These are phyloP conservation scores for Diaporthe helianthi DNA, from an alignment of 2,329 filamentous ascomycete genomes.

Conservation along the genomic window DNA sequence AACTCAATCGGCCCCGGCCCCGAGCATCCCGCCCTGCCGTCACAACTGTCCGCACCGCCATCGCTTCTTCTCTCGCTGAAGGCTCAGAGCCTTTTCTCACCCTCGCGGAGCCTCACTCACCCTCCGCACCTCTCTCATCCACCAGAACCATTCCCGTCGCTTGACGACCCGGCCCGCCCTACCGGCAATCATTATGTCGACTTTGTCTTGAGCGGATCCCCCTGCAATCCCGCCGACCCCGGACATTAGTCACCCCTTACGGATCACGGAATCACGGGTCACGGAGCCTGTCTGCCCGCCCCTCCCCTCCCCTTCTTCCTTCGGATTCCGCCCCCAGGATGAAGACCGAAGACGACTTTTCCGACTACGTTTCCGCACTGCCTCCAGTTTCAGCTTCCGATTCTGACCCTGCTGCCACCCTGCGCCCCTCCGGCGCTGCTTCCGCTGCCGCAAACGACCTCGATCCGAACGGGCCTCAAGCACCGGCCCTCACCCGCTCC, in stretches of 20 bases:
- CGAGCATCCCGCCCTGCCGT: neutral
- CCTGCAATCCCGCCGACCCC: conserved; percentile 25
- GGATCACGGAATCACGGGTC: conserved; percentile 27
- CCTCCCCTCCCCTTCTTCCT: neutral
- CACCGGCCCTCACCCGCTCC: conserved; percentile 19
- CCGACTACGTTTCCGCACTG: conserved; percentile 31
- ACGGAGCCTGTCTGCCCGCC: conserved; percentile 25
- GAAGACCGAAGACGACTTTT: conserved; percentile 36
- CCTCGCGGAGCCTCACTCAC: conserved; percentile 18
- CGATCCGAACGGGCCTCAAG: neutral
- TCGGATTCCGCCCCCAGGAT: conserved; percentile 28
- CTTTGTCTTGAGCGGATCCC: conserved; percentile 31
- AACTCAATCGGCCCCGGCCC: conserved; percentile 14
- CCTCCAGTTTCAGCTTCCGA: conserved; percentile 26
- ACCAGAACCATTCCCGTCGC: conserved; percentile 1
- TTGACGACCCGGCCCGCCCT: conserved; percentile 31
- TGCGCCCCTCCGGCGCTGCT: conserved; percentile 17
- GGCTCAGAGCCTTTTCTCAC: conserved; percentile 11
- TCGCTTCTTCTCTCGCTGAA: conserved; percentile 33
- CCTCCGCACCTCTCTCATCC: neutral
- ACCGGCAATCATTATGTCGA: conserved; percentile 33
- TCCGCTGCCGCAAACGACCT: too few species aligned
- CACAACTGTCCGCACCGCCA: conserved; percentile 10
- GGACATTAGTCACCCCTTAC: conserved; percentile 27
- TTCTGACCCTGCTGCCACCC: neutral